Percentiles rank a stretch among this genome's conserved stretches.
These are phyloP conservation scores for Trypanosoma avium DNA, from an alignment of 208 protist species.

Conservation along the genomic window DNA sequence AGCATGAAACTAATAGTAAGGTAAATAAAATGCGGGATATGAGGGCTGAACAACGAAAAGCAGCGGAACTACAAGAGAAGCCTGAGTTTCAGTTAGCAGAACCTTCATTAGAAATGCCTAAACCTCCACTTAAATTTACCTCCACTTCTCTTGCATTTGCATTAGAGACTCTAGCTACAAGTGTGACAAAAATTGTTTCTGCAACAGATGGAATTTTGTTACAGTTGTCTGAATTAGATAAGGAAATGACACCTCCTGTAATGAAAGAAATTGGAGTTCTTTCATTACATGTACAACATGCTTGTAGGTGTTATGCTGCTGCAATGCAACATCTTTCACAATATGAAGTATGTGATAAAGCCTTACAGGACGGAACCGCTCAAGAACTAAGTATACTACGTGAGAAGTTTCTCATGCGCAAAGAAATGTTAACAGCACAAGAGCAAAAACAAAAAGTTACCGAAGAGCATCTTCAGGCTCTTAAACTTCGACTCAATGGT, in stretches of 20 bases:
- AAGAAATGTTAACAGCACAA: slow-evolving; percentile 67
- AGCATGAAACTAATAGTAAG: slow-evolving; percentile 17
- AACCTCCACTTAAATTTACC: slow-evolving; percentile 53
- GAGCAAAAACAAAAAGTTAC: slow-evolving; percentile 60
- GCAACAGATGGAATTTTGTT: slow-evolving; percentile 72
- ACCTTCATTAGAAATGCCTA: slow-evolving; percentile 17
- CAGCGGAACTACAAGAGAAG: slow-evolving; percentile 28
- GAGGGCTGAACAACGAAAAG: slow-evolving; percentile 32
- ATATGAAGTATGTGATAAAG: slow-evolving; percentile 64
- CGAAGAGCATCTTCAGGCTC: slow-evolving; percentile 35
- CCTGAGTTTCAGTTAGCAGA: slow-evolving; percentile 19
- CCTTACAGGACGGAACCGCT: slow-evolving; percentile 51
- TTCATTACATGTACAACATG: slow-evolving; percentile 41
- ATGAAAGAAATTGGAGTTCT: slow-evolving; percentile 39
- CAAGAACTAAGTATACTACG: slow-evolving; percentile 69
- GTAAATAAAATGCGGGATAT: slow-evolving; percentile 21
- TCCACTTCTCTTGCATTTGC: slow-evolving; percentile 51
- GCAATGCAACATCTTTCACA: slow-evolving; percentile 56
- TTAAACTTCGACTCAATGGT: slow-evolving; percentile 11
- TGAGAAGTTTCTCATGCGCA: slow-evolving; percentile 69
- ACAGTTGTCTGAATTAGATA: slow-evolving; percentile 44
- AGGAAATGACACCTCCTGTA: slow-evolving; percentile 36
- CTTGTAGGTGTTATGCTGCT: slow-evolving; percentile 32
- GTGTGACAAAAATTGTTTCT: slow-evolving; percentile 39
- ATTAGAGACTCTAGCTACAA: slow-evolving; percentile 54